Percentiles rank a stretch among this genome's conserved stretches.
Conservation (phyloP, 805 yeast species). For the Metschnikowia vanudenii region DNA sequence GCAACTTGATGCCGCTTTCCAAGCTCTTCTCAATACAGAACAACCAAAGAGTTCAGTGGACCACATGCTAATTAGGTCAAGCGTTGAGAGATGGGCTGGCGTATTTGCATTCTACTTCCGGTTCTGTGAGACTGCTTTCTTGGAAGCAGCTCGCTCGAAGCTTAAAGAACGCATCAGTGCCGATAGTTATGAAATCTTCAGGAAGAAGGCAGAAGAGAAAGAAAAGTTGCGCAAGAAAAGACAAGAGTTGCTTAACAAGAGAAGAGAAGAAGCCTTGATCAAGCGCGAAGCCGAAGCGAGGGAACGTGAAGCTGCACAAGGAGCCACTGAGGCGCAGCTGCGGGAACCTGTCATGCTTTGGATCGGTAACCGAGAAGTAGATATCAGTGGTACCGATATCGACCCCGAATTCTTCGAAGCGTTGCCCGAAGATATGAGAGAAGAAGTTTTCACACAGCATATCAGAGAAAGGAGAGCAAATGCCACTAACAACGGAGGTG, state of each 20-base stretch:
- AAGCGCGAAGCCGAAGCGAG: constrained; percentile 29
- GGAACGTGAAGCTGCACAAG: constrained; percentile 15
- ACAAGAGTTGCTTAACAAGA: constrained; percentile 31
- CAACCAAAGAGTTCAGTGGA: constrained; percentile 15
- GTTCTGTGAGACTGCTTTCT: constrained; percentile 1
- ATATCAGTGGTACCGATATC: constrained; percentile 84
- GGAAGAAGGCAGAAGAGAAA: constrained; percentile 29
- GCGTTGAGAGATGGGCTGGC: constrained; percentile 70
- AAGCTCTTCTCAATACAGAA: constrained; percentile 15
- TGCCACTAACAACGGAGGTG: constrained; percentile 43
- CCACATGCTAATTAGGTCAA: constrained; percentile 40
- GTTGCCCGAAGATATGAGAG: constrained; percentile 88
- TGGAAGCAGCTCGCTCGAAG: constrained; percentile 5
- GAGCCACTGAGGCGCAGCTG: not conserved
- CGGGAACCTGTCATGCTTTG: constrained; percentile 60
- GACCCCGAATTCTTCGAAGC: constrained; percentile 91
- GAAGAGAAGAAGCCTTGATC: constrained; percentile 30
- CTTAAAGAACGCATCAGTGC: constrained; percentile 39
- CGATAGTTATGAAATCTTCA: constrained; percentile 44
- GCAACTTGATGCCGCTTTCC: constrained; percentile 28
- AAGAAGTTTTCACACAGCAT: constrained; percentile 86
- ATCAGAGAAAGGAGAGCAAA: constrained; percentile 69
- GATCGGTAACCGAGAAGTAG: constrained; percentile 76
- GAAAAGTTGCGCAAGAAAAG: constrained; percentile 25
- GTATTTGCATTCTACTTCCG: constrained; percentile 31